Conservation (phyloP, 495 filamentous ascomycete species). For the Bombardia bombarda region DNA sequence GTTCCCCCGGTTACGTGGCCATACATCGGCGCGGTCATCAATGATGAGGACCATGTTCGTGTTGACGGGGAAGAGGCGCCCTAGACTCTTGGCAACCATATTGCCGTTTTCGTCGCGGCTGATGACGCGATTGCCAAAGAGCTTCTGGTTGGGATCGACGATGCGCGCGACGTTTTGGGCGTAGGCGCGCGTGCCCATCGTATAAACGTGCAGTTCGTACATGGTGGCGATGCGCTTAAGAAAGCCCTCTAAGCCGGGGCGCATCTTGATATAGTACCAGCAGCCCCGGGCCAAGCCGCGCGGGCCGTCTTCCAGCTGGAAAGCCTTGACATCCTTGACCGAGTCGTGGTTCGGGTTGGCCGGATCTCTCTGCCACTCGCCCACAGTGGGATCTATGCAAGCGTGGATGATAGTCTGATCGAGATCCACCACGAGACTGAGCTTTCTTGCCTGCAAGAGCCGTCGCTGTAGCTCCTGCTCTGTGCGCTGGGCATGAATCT, state of each 20-base stretch:
- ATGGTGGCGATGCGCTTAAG: constrained; percentile 68
- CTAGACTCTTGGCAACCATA: constrained; percentile 79
- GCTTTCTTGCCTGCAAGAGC: constrained; percentile 66
- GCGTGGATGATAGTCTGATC: constrained; percentile 99
- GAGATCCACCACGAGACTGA: constrained; percentile 92
- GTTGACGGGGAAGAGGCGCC: constrained; percentile 89
- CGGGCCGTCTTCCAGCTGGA: constrained; percentile 84
- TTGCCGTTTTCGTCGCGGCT: constrained; percentile 95
- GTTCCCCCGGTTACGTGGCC: constrained; percentile 85
- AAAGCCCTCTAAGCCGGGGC: constrained; percentile 83
- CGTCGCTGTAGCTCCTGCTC: constrained; percentile 82
- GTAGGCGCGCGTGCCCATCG: constrained; percentile 95
- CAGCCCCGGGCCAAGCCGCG: constrained; percentile 54
- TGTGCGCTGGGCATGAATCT: constrained; percentile 64
- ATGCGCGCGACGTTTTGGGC: constrained; percentile 86
- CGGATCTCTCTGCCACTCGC: constrained; percentile 86
- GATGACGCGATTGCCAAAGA: constrained; percentile 91
- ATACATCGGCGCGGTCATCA: constrained; percentile 96
- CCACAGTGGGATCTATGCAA: constrained; percentile 92
- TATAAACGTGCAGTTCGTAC: constrained; percentile 97
- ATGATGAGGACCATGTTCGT: constrained; percentile 99
- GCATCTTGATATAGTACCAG: constrained; percentile 98
- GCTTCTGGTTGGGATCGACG: constrained; percentile 80
- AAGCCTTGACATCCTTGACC: constrained; percentile 76
- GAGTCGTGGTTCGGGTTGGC: constrained; percentile 86